Conservation (phyloP, 2,329 filamentous ascomycete genomes). For the Xylariales sp. region DNA sequence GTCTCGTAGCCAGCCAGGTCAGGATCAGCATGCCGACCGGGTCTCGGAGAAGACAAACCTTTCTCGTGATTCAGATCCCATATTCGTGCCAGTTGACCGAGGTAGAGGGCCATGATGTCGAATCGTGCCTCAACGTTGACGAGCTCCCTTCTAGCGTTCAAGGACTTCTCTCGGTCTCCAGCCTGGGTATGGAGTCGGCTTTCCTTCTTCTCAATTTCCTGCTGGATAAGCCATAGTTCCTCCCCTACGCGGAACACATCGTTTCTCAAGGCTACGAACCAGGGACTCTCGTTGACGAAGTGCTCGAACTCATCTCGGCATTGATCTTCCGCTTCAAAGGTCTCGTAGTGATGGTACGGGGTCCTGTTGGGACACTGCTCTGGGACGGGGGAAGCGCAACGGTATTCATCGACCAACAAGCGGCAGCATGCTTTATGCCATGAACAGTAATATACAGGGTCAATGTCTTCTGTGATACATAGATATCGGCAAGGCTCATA, state of each 20-base stretch:
- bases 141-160: neutral
- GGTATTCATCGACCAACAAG: neutral
- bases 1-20: neutral
- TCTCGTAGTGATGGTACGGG: neutral
- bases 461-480: conserved; percentile 7
- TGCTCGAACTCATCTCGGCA: neutral
- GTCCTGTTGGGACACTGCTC: neutral
- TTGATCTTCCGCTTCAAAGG: neutral
- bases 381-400: neutral
- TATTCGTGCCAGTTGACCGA: neutral
- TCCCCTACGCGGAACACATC: neutral
- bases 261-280: neutral
- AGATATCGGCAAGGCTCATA: conserved; percentile 11
- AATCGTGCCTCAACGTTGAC: neutral
- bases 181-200: neutral
- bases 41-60: neutral
- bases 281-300: neutral
- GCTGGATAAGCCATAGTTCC: neutral
- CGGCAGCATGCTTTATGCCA: neutral
- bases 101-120: neutral
- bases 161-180: too few species aligned
- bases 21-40: neutral
- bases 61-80: neutral
- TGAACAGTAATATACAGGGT: conserved; percentile 9
- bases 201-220: neutral